Percentiles rank a stretch among this genome's conserved stretches.
Conservation (phyloP, 1,284 basidiomycete species). For the Irpex sp. region DNA sequence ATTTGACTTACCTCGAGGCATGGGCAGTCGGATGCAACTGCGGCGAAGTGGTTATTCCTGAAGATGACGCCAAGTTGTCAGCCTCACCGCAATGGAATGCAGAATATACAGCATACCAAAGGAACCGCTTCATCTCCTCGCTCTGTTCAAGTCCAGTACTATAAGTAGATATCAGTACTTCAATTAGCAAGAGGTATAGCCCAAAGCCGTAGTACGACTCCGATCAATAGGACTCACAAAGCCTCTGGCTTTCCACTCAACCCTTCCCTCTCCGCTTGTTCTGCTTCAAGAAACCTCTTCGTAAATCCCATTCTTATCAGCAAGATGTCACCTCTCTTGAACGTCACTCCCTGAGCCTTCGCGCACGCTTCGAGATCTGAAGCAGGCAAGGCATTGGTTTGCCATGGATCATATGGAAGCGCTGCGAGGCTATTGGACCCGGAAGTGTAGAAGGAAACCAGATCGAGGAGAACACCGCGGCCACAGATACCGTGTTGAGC, state of each 20-base stretch:
- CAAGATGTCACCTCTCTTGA: conserved; percentile 58
- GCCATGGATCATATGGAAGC: conserved; percentile 65
- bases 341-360: conserved; percentile 49
- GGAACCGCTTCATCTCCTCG: conserved; percentile 68
- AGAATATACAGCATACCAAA: conserved; percentile 41
- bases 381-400: conserved; percentile 53
- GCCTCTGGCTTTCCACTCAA: conserved; percentile 43
- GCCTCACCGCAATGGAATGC: too few relatives aligned
- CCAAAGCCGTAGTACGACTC: too few relatives aligned
- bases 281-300: conserved; percentile 46
- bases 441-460: conserved; percentile 54
- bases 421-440: conserved; percentile 18
- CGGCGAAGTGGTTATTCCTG: conserved; percentile 79
- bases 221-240: conserved; percentile 36
- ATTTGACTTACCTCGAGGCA: conserved; percentile 50
- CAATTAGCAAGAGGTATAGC: not conserved
- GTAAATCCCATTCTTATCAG: conserved; percentile 66
- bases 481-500: conserved; percentile 73
- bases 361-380: conserved; percentile 61
- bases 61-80: not conserved
- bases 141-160: conserved; percentile 69
- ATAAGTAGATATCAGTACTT: not conserved
- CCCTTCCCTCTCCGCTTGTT: conserved; percentile 43
- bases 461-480: conserved; percentile 67
- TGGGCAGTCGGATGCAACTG: conserved; percentile 70